phyloP scores from a whole-genome alignment of 179 eudicot genomes.

The Carnegiea gigantea region DNA sequence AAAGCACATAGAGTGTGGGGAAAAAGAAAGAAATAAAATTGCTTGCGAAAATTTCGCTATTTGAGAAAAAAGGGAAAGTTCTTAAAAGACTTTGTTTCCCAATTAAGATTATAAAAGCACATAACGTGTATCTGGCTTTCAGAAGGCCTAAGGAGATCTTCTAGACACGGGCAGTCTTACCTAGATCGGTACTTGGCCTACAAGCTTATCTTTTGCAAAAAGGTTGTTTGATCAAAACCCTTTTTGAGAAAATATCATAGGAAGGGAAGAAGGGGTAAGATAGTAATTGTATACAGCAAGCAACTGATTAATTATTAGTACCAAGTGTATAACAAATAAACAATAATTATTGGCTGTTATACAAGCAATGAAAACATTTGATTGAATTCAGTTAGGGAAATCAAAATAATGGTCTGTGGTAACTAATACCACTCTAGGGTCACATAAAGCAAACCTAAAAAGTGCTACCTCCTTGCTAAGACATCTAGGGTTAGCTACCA shows the following conservation, averaged over 20 bases:
- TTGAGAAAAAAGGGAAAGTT: neutral
- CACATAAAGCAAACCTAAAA: neutral
- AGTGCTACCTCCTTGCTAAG: too few species aligned
- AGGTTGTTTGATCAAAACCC: neutral
- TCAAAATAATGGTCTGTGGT: too few species aligned
- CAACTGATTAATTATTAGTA: too few species aligned
- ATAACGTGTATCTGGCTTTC: neutral
- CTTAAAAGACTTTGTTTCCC: neutral
- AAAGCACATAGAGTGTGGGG: too few species aligned
- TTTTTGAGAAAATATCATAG: too few species aligned
- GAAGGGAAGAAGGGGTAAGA: too few species aligned
- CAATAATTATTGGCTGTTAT: neutral
- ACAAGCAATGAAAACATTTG: neutral
- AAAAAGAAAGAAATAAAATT: neutral
- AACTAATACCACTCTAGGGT: neutral
- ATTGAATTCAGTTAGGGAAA: neutral
- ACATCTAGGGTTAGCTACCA: too few species aligned
- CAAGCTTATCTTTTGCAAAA: neutral
- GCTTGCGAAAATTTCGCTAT: neutral
- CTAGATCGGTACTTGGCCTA: neutral
- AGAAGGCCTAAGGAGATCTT: neutral
- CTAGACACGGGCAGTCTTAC: neutral
- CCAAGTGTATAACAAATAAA: too few species aligned
- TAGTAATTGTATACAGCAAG: too few species aligned
- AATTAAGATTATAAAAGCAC: neutral